Evolutionary conservation across 306 rosid genomes (phyloP).

Genomic region (Adenanthera pavonina): DNA sequence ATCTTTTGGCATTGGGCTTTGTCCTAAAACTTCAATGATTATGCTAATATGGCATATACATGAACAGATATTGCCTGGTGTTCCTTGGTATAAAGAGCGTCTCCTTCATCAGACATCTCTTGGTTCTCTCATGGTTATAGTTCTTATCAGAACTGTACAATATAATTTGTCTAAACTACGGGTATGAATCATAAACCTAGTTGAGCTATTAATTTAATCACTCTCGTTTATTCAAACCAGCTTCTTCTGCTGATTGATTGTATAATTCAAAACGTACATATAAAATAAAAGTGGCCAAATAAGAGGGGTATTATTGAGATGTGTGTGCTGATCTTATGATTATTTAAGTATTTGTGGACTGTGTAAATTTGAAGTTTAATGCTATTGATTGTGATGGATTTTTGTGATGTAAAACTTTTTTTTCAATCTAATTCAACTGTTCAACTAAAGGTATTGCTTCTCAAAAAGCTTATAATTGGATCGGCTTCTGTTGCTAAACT

Average conservation of each 20-base stretch:
- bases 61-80: slow-evolving; percentile 79
- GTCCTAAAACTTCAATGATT: slow-evolving; percentile 33
- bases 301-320: slow-evolving; percentile 29
- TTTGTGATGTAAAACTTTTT: slow-evolving; percentile 21
- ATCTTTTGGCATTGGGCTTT: slow-evolving; percentile 28
- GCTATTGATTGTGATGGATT: slow-evolving; percentile 18
- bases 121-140: slow-evolving; percentile 93
- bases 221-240: slow-evolving; percentile 27
- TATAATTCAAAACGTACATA: slow-evolving; percentile 30
- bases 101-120: slow-evolving; percentile 96
- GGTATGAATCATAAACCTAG: slow-evolving; percentile 59
- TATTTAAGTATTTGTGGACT: slow-evolving; percentile 4
- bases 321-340: slow-evolving; percentile 14
- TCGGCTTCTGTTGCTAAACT: slow-evolving; percentile 26
- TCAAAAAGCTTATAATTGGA: not conserved
- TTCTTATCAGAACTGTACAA: slow-evolving; percentile 96
- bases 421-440: slow-evolving; percentile 9
- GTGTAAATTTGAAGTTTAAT: slow-evolving; percentile 28
- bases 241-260: slow-evolving; percentile 35
- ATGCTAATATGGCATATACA: slow-evolving; percentile 40
- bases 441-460: slow-evolving; percentile 15
- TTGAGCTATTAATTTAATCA: slow-evolving; percentile 28
- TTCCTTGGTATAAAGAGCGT: slow-evolving; percentile 99
- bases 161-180: slow-evolving; percentile 92
- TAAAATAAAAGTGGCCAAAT: not conserved